Base-by-base conservation (phyloP, 78 protist genomes). In the Isochrysis galbana region DNA sequence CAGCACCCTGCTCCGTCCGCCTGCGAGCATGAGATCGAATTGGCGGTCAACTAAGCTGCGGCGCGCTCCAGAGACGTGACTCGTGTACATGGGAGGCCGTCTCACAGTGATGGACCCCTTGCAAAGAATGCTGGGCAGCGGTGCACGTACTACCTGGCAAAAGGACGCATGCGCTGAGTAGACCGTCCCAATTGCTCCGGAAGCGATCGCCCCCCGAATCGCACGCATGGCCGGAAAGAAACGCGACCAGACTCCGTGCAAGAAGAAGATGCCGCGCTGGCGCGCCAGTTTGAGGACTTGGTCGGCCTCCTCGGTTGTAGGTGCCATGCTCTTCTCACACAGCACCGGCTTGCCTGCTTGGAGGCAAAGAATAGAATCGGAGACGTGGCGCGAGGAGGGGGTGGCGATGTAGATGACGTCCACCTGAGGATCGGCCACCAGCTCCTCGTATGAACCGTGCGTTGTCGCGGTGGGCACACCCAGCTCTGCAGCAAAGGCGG, bases 201-300 rank as follows among this genome's bases (percentile, higher is more conserved):
- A 39, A 4, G 5, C 11, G 19, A 78, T 5, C 14, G 26, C 5
- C 87, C 10, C 36, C 17, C 51, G 46, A 0, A 78, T 0, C 87
- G 1, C 34, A 14, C 11, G 26, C 51, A 42, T 42, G 21, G 87
- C 87, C 10, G 87, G 87, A 34, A 78, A 78, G 87, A 78, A 78
- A 48, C 87, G 87, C 4, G 36, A 23, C 87, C 87, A 78, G 23
- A 78, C 87, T 2, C 51, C 87, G 48, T 78, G 87, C 36, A 78
- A 34, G 87, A 78, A 42, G 87, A 78, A 78, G 38, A 39, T 45
- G 36, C 32, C 19, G 25, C 11, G 32, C 2, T 0, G 14, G 14
- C 51, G 51, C 23, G 87, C 87, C 26, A 0, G 4, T 10, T 5
- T 34, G 36, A 78, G 87, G 26, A 78, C 51, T 1, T 0, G 23